These are phyloP conservation scores for Torulaspora pretoriensis DNA, from an alignment of 1,139 yeast genomes.

Conservation along the genomic window DNA sequence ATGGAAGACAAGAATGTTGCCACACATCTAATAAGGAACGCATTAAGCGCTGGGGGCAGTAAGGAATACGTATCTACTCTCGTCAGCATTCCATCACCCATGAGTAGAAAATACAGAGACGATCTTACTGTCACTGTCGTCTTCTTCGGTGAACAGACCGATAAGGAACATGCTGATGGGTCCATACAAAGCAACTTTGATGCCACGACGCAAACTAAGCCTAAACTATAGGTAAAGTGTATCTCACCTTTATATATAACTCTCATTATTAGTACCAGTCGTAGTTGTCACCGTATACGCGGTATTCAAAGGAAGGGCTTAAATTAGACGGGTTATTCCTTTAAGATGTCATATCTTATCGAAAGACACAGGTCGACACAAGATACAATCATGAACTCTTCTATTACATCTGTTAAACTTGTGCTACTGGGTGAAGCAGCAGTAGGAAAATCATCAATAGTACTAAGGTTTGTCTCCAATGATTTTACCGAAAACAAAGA, in stretches of 20 bases:
- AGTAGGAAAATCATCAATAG: conserved; percentile 92
- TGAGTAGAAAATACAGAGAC: conserved; percentile 88
- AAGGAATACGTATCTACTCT: conserved; percentile 83
- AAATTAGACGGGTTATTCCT: neutral
- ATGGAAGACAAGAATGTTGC: conserved; percentile 83
- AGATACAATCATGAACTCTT: conserved; percentile 22
- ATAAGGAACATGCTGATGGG: conserved; percentile 45
- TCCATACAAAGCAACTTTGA: conserved; percentile 49
- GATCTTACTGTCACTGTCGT: conserved; percentile 95
- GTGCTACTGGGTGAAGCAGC: conserved; percentile 97
- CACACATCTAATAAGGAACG: conserved; percentile 90
- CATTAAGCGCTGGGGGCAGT: conserved; percentile 83
- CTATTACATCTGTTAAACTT: conserved; percentile 73
- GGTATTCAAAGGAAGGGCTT: conserved; percentile 4
- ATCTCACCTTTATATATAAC: conserved; percentile 3
- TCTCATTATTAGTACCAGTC: neutral
- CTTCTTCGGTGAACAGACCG: conserved; percentile 64
- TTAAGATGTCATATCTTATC: neutral
- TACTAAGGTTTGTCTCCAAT: conserved; percentile 86
- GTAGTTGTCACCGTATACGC: conserved; percentile 4
- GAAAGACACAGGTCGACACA: neutral
- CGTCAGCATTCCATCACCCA: conserved; percentile 89
- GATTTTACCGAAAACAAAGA: conserved; percentile 96
- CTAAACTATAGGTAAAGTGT: conserved; percentile 42
- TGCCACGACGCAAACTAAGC: conserved; percentile 52